These are phyloP conservation scores for Pulveroboletus sp. DNA, from an alignment of 1,284 basidiomycete species.

Conservation along the genomic window DNA sequence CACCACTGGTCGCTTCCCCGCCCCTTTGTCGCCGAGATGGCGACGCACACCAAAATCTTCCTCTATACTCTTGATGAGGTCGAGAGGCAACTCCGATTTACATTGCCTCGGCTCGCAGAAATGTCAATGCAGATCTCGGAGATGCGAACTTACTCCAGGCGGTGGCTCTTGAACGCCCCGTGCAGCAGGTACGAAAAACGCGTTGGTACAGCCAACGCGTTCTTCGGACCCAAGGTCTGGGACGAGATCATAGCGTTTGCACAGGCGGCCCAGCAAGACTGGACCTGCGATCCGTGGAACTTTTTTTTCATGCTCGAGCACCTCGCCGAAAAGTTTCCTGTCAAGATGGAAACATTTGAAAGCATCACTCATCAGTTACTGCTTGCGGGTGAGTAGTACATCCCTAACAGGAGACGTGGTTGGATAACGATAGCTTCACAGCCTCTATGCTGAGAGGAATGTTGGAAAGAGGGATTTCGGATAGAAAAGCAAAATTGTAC, in stretches of 20 bases:
- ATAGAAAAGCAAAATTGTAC: background rate
- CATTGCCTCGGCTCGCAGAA: background rate
- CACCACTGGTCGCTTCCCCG: no score
- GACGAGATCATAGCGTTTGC: background rate
- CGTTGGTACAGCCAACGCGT: background rate
- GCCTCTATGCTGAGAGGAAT: background rate
- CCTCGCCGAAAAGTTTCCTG: background rate
- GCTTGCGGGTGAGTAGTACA: background rate
- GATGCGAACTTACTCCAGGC: background rate
- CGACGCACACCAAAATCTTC: background rate
- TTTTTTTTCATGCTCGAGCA: conserved; percentile 1
- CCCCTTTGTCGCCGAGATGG: background rate
- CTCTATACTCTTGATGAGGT: background rate
- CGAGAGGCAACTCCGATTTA: background rate
- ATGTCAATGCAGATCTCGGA: background rate
- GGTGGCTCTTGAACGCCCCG: background rate
- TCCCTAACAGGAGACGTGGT: background rate
- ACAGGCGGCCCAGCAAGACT: background rate
- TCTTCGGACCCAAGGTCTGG: conserved; percentile 1
- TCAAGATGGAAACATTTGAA: background rate
- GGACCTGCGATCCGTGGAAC: background rate
- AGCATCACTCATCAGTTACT: background rate
- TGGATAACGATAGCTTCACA: background rate
- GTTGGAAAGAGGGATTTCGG: background rate
- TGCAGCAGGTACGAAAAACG: background rate